Evolutionary conservation across 768 basidiomycete species (phyloP), one percentile per base, ranked within the genome.

Genomic region (Cystofilobasidium bisporidii): DNA sequence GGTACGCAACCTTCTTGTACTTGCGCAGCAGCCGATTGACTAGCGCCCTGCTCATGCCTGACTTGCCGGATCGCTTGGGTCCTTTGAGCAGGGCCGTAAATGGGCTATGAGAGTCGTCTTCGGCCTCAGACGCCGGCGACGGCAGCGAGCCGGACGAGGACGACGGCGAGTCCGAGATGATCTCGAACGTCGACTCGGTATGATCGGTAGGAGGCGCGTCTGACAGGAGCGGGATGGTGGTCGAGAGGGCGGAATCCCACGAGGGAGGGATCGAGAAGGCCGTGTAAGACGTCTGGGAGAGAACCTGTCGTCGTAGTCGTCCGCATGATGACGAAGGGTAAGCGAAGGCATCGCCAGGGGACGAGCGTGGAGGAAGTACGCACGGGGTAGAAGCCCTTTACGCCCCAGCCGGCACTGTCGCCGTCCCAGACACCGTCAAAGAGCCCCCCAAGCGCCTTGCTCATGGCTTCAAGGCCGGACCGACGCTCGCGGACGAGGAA

Each of bases 21-120:
- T 87, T 90, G 67, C 17, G 33, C 32, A 88, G 75, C 36, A 99
- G 78, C 17, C 79, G 79, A 73, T 96, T 96, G 20, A 88, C 74
- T 18, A 90, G 74, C 1, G 84, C 83, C 63, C 88, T 80, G 0
- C 88, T 84, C 72, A 97, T 87, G 0, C 89, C 90, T 69, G 91
- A 94, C 76, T 99, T 99, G 0, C 94, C 93, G 11, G 84, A 82
- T 60, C 88, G 86, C 76, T 89, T 93, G 0, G 88, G 83, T 0
- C 94, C 94, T 73, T 86, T 89, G 26, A 98, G 81, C 2, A 96
- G 73, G 69, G 81, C 85, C 0, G 86, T 77, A 0, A 78, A 74
- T 0, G 77, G 74, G 3, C 67, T 65, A 6, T 64, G 66, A n/a
- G 61, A 38, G 36, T 72, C 69, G 17, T 72, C 69, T 0, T 26